Evolutionary conservation across 2,329 filamentous ascomycete genomes (phyloP).

Genomic region (Sporothrix pallida): DNA sequence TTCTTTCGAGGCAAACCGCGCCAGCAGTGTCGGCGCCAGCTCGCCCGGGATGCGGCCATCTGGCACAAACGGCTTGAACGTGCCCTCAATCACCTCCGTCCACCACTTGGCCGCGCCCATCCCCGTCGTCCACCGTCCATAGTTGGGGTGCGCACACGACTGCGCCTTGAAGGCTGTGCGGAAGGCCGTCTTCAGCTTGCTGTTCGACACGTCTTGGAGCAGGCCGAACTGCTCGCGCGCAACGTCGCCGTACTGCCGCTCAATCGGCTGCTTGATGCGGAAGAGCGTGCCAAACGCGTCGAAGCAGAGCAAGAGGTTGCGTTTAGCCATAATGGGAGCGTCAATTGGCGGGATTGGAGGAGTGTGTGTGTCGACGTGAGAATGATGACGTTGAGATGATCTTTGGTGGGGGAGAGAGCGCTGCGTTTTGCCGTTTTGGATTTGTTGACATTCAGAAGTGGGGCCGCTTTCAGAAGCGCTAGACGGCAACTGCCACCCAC

Average conservation of each 20-base stretch:
- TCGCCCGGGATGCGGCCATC: conserved; percentile 44
- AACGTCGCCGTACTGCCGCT: conserved; percentile 59
- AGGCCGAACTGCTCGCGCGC: conserved; percentile 57
- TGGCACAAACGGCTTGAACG: conserved; percentile 53
- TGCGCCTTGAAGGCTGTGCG: conserved; percentile 55
- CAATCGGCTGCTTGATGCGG: conserved; percentile 56
- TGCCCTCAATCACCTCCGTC: conserved; percentile 63
- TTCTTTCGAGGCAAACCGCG: conserved; percentile 58
- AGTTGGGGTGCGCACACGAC: conserved; percentile 60
- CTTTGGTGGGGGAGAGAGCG: too few species aligned
- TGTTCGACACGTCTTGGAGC: conserved; percentile 46
- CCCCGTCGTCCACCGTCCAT: conserved; percentile 56
- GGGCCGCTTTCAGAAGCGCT: too few species aligned
- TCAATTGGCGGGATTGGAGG: not conserved
- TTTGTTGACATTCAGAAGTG: too few species aligned
- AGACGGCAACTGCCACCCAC: too few species aligned
- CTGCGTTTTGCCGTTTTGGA: too few species aligned
- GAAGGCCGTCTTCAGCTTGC: conserved; percentile 48
- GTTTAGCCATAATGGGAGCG: conserved; percentile 26
- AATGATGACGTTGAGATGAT: too few species aligned
- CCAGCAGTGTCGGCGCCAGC: conserved; percentile 56
- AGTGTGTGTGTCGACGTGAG: not conserved
- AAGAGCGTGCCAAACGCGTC: conserved; percentile 72
- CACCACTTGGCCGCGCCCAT: conserved; percentile 64
- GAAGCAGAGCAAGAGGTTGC: conserved; percentile 63